Evolutionary conservation across 2,329 filamentous ascomycete genomes (phyloP).

Genomic region (Cercospora sp.): DNA sequence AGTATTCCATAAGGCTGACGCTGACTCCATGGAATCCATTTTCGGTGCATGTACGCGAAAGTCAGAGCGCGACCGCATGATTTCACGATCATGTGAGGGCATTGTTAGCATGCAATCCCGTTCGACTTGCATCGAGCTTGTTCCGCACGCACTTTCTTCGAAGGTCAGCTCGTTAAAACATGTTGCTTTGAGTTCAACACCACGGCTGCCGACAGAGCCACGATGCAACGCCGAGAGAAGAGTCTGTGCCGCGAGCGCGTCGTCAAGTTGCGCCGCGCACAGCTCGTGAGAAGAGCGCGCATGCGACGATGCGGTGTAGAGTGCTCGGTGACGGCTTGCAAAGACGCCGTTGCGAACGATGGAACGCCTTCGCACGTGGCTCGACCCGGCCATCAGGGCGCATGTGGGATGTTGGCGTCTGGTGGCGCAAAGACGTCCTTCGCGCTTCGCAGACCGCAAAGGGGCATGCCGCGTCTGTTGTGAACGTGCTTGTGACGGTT

Average conservation of each 20-base stretch:
- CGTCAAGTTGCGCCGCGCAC: neutral
- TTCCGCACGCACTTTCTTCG: neutral
- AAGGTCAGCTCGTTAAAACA: neutral
- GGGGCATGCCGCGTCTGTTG: neutral
- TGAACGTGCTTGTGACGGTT: neutral
- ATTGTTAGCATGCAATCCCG: neutral
- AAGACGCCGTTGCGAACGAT: neutral
- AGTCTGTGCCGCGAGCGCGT: neutral
- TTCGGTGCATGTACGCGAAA: constrained; percentile 1
- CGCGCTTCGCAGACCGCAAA: neutral
- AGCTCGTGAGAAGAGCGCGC: neutral
- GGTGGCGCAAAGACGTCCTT: neutral
- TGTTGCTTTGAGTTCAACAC: neutral
- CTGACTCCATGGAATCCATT: neutral
- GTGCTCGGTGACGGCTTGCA: neutral
- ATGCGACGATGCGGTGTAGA: neutral
- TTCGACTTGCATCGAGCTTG: constrained; percentile 11
- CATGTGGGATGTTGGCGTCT: neutral
- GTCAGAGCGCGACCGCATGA: constrained; percentile 1
- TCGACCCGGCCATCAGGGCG: neutral
- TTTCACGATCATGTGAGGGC: constrained; percentile 6
- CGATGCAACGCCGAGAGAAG: neutral
- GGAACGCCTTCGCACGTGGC: neutral
- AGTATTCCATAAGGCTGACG: neutral
- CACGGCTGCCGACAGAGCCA: neutral